Conservation (phyloP, 2,329 filamentous ascomycete species). For the Colletotrichum sp. region DNA sequence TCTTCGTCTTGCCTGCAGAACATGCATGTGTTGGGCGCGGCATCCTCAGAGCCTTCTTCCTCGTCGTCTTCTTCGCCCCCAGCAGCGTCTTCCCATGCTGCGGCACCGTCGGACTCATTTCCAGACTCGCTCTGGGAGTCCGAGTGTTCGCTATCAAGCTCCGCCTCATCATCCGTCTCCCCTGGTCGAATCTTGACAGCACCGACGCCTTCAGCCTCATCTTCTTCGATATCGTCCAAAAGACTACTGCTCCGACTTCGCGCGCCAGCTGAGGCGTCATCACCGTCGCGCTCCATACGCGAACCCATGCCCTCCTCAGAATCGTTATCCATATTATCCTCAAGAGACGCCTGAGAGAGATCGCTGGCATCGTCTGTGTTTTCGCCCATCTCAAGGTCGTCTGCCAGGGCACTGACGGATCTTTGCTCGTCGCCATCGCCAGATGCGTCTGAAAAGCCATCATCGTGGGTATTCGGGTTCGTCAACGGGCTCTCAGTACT, state of each 20-base stretch:
- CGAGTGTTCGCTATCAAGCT: conserved; percentile 46
- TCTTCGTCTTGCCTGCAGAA: conserved; percentile 87
- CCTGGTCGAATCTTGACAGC: conserved; percentile 62
- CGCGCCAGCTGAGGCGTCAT: conserved; percentile 16
- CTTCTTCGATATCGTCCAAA: conserved; percentile 27
- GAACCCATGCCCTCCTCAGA: conserved; percentile 43
- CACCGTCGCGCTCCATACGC: conserved; percentile 30
- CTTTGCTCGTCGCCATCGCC: conserved; percentile 25
- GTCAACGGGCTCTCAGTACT: conserved; percentile 13
- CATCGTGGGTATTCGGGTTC: background rate
- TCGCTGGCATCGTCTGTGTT: conserved; percentile 25
- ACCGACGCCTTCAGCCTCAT: conserved; percentile 58
- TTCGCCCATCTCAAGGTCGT: conserved; percentile 42
- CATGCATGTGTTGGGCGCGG: conserved; percentile 56
- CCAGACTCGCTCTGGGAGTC: conserved; percentile 55
- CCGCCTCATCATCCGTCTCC: conserved; percentile 50
- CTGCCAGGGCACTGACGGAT: conserved; percentile 27
- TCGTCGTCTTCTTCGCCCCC: conserved; percentile 59
- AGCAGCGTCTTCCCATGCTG: conserved; percentile 63
- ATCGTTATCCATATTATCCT: conserved; percentile 43
- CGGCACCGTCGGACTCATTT: conserved; percentile 61
- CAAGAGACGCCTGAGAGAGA: conserved; percentile 35
- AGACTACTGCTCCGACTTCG: conserved; percentile 11
- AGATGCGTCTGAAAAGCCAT: background rate
- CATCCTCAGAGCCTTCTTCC: conserved; percentile 61